Evolutionary conservation across 768 basidiomycete species (phyloP).

Genomic region (Solioccasus polychromus): DNA sequence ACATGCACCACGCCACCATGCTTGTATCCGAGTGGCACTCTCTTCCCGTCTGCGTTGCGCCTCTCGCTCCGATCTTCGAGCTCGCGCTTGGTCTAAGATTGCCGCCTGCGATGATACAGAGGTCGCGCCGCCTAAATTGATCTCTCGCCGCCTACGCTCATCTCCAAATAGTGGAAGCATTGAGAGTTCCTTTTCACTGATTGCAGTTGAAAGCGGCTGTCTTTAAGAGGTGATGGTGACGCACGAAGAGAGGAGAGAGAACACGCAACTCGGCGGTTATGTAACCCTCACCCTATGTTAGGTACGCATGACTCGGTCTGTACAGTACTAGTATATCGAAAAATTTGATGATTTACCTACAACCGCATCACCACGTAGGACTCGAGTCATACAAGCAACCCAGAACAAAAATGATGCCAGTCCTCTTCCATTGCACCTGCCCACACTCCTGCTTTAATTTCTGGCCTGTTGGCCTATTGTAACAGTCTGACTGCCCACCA

Average conservation of each 20-base stretch:
- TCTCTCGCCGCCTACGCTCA: constrained; percentile 54
- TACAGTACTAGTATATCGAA: too few relatives aligned
- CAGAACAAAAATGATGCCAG: too few relatives aligned
- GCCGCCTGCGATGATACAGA: constrained; percentile 48
- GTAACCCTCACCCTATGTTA: constrained; percentile 19
- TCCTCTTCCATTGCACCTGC: too few relatives aligned
- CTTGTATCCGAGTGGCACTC: constrained; percentile 59
- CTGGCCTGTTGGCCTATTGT: too few relatives aligned
- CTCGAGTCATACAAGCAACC: too few relatives aligned
- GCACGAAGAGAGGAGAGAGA: not conserved
- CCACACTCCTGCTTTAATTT: too few relatives aligned
- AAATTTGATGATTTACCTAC: too few relatives aligned
- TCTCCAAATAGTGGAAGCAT: constrained; percentile 50
- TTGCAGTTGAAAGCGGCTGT: not conserved
- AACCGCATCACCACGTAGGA: too few relatives aligned
- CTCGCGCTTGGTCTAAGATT: constrained; percentile 63
- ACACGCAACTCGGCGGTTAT: constrained; percentile 8
- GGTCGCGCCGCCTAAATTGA: constrained; percentile 72
- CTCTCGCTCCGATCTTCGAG: constrained; percentile 55
- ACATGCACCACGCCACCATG: constrained; percentile 60
- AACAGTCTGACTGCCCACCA: too few relatives aligned
- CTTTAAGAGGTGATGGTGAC: not conserved
- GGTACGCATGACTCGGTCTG: too few relatives aligned
- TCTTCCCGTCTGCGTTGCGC: constrained; percentile 55
- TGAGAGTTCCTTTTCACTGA: not conserved